Percentiles rank a stretch among this genome's conserved stretches.
Evolutionary conservation across 164 flowering plant species (phyloP).

Genomic region (Magnolia sinica): DNA sequence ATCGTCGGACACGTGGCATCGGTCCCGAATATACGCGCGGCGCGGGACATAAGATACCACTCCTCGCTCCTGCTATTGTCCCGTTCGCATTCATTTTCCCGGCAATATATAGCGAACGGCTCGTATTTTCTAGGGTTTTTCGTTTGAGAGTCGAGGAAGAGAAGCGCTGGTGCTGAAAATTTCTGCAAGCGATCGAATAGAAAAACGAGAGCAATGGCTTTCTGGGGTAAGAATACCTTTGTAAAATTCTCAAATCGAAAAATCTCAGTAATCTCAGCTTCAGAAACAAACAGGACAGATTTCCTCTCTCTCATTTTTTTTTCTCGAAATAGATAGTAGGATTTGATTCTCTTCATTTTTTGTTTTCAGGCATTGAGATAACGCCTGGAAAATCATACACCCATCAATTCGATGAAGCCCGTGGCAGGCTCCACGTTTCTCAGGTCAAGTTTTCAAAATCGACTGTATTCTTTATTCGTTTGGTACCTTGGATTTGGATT

Average conservation of each 20-base stretch:
- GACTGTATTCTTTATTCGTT: background rate
- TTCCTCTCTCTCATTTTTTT: background rate
- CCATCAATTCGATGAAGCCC: conserved; percentile 34
- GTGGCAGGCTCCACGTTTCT: conserved; percentile 65
- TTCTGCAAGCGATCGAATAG: background rate
- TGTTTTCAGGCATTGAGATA: conserved; percentile 64
- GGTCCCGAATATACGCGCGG: too few relatives aligned
- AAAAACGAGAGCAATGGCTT: conserved; percentile 1
- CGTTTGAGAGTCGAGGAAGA: background rate
- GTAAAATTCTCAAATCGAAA: background rate
- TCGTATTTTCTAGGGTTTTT: background rate
- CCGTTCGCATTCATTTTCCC: too few relatives aligned
- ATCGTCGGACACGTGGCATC: too few relatives aligned
- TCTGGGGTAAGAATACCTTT: background rate
- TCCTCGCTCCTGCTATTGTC: too few relatives aligned
- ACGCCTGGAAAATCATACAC: conserved; percentile 62
- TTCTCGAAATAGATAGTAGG: background rate
- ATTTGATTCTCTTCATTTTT: background rate
- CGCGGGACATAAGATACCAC: too few relatives aligned
- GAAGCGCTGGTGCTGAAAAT: background rate
- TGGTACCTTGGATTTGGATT: background rate
- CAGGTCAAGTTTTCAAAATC: conserved; percentile 42
- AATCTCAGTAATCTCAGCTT: background rate
- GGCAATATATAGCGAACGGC: background rate
- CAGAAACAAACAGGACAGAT: background rate